Conservation (phyloP, 2,329 filamentous ascomycete genomes). For the Pestalotiopsis sp. region DNA sequence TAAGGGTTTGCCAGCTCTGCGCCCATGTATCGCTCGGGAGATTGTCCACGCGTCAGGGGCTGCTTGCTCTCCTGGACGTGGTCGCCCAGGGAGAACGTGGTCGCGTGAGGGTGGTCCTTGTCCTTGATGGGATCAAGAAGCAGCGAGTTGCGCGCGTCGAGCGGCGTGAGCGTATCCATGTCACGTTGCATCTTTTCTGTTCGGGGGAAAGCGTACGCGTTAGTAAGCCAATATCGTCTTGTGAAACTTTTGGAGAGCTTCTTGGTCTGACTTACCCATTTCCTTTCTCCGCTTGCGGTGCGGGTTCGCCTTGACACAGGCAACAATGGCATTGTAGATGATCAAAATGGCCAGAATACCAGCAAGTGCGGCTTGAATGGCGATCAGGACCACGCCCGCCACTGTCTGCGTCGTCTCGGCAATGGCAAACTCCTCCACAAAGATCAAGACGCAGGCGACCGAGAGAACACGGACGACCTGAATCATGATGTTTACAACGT, state of each 20-base stretch:
- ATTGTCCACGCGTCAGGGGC: slow-evolving; percentile 25
- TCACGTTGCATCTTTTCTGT: slow-evolving; percentile 76
- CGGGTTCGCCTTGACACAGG: slow-evolving; percentile 83
- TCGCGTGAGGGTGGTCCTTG: slow-evolving; percentile 28
- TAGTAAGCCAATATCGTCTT: slow-evolving; percentile 40
- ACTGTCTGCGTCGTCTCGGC: slow-evolving; percentile 91
- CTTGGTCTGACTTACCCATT: slow-evolving; percentile 63
- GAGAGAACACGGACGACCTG: slow-evolving; percentile 87
- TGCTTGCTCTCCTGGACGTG: slow-evolving; percentile 35
- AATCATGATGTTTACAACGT: slow-evolving; percentile 91
- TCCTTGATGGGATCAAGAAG: slow-evolving; percentile 61
- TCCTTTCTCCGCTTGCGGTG: slow-evolving; percentile 88
- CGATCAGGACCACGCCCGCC: slow-evolving; percentile 88
- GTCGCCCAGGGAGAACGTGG: slow-evolving; percentile 43
- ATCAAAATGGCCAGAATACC: slow-evolving; percentile 84
- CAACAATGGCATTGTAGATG: slow-evolving; percentile 81
- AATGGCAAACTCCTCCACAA: slow-evolving; percentile 90
- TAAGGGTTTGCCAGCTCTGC: slow-evolving; percentile 27
- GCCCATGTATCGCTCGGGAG: slow-evolving; percentile 33
- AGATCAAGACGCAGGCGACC: slow-evolving; percentile 84
- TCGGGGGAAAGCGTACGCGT: slow-evolving; percentile 43
- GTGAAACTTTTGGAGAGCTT: background rate
- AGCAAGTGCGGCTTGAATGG: slow-evolving; percentile 83
- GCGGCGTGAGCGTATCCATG: slow-evolving; percentile 78
- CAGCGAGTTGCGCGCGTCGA: slow-evolving; percentile 84